Evolutionary conservation across 75 land plant genomes (phyloP), one percentile per base, ranked within the genome.

Genomic region (Selaginella moellendorffii): DNA sequence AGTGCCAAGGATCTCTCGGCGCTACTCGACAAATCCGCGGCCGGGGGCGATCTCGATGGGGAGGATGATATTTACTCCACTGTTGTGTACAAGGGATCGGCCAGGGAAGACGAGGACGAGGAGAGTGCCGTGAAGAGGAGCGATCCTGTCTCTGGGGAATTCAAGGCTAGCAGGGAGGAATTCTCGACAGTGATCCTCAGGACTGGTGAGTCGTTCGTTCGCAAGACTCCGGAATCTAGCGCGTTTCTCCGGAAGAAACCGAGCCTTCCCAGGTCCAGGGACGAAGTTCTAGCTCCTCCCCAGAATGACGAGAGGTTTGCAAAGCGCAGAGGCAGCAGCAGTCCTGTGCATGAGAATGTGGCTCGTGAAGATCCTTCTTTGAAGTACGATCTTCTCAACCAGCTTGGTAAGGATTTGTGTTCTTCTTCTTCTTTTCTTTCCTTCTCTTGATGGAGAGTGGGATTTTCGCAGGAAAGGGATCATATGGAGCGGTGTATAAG

Each of bases 401-500:
- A 95, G 71, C 86, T 95, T 17, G 99, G 99, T 89, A 63, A 65
- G 69, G 5, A 19, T 24, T 8, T 56, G 59, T 24, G 8, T 56
- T 46, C 10, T 10, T 10, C 51, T 63, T 64, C 5, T 62, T 14
- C 1, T 24, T 1, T 25, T 9, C 28, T 0, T 28, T 62, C n/a
- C 26, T 23, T 61, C 0, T 8, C 26, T 0, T 62, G 26, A 24
- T 62, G 17, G 1, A 1, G 0, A 29, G 42, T 24, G 29, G 63
- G 26, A 27, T 53, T 27, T 53, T 54, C 30, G 62, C 1, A 89
- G 96, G 96, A 52, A 95, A 95, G 61, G 99, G 99, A 22, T 88
- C 96, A 0, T 95, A 90, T 71, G 99, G 99, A 26, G 79, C 99
- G 21, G 99, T 95, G 2, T 95, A 90, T 67, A 95, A 95, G 73